Evolutionary conservation across 805 yeast genomes (phyloP).

Genomic region (Vanderwaltozyma polyspora): DNA sequence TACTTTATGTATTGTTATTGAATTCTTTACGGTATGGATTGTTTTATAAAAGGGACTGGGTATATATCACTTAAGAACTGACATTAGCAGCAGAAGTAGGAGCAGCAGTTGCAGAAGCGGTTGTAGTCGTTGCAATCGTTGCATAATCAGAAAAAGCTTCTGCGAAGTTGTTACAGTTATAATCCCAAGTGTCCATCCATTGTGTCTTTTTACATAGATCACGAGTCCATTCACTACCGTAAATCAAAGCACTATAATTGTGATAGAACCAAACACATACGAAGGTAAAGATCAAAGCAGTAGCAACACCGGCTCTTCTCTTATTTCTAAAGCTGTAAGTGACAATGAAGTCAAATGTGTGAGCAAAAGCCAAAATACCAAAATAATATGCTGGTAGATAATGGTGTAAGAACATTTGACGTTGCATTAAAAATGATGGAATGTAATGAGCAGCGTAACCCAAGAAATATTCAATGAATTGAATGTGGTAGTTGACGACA

Average conservation of each 20-base stretch:
- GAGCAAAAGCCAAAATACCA: slow-evolving; percentile 65
- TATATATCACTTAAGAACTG: too few species aligned
- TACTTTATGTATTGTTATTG: too few species aligned
- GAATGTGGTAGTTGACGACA: slow-evolving; percentile 53
- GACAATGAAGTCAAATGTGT: slow-evolving; percentile 43
- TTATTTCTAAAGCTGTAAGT: slow-evolving; percentile 32
- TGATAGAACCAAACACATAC: slow-evolving; percentile 45
- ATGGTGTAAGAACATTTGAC: slow-evolving; percentile 87
- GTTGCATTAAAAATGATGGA: slow-evolving; percentile 76
- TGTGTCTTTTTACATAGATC: slow-evolving; percentile 50
- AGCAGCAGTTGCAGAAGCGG: background rate
- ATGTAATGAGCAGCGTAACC: slow-evolving; percentile 69
- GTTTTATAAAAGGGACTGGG: too few species aligned
- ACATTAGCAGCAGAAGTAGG: too few species aligned
- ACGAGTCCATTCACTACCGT: slow-evolving; percentile 74
- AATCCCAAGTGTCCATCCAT: slow-evolving; percentile 71
- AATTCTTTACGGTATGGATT: too few species aligned
- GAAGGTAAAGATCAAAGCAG: slow-evolving; percentile 39
- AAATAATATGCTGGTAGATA: slow-evolving; percentile 88
- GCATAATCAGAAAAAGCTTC: slow-evolving; percentile 19
- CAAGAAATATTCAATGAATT: slow-evolving; percentile 44
- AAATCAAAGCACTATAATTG: slow-evolving; percentile 58
- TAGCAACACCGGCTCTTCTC: slow-evolving; percentile 33
- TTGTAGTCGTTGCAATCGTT: slow-evolving; percentile 2
- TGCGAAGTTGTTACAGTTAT: slow-evolving; percentile 57